phyloP scores from a whole-genome alignment of 1,139 yeast species.

The Keqinozyma sinolaborantium region DNA sequence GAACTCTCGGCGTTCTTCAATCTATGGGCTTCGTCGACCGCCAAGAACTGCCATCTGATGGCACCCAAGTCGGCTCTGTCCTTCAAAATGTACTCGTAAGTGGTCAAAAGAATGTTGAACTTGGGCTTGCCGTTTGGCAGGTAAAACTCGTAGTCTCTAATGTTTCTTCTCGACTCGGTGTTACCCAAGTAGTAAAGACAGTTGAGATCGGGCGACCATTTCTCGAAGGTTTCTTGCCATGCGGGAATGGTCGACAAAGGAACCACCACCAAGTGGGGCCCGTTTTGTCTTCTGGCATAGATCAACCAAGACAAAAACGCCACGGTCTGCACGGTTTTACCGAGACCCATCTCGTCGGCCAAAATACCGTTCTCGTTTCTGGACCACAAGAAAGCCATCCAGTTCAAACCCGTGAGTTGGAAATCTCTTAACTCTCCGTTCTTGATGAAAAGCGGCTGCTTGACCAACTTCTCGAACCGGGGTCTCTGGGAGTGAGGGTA shows the following conservation, averaged over 20 bases:
- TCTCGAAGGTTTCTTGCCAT: slow-evolving; percentile 98
- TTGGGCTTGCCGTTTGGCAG: slow-evolving; percentile 63
- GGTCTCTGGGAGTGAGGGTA: slow-evolving; percentile 77
- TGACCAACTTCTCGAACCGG: slow-evolving; percentile 76
- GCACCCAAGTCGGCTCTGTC: slow-evolving; percentile 78
- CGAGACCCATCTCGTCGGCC: slow-evolving; percentile 99
- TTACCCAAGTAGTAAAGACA: slow-evolving; percentile 93
- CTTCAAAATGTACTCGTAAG: slow-evolving; percentile 92
- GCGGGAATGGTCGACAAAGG: slow-evolving; percentile 97
- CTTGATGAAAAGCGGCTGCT: slow-evolving; percentile 87
- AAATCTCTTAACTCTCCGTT: slow-evolving; percentile 94
- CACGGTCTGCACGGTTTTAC: slow-evolving; percentile 97
- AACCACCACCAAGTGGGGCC: slow-evolving; percentile 94
- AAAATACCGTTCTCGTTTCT: slow-evolving; percentile 95
- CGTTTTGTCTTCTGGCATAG: slow-evolving; percentile 91
- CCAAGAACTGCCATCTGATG: slow-evolving; percentile 92
- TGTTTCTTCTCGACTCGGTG: slow-evolving; percentile 75
- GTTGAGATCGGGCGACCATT: slow-evolving; percentile 96
- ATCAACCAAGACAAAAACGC: slow-evolving; percentile 92
- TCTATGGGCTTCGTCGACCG: slow-evolving; percentile 98
- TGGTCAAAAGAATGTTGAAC: slow-evolving; percentile 84
- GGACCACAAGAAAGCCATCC: slow-evolving; percentile 99
- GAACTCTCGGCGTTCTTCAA: slow-evolving; percentile 93
- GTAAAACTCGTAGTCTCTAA: slow-evolving; percentile 83
- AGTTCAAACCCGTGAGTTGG: slow-evolving; percentile 95